Evolutionary conservation across 148 eudicot genomes (phyloP).

Genomic region (Heliamphora exappendiculata): DNA sequence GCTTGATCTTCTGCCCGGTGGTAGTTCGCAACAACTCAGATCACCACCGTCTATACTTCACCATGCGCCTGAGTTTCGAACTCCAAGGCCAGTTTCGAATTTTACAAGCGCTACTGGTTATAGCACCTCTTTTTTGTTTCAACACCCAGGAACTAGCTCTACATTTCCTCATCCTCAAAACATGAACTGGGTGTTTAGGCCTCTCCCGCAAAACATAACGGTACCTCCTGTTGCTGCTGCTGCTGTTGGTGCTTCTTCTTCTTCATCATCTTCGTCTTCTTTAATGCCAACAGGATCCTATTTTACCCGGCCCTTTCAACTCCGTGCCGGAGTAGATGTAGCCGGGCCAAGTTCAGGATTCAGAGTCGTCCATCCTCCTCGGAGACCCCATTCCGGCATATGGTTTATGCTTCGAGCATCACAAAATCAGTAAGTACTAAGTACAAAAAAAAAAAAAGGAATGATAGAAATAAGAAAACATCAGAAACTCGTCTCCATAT

Average conservation of each 20-base stretch:
- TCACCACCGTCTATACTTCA: constrained; percentile 10
- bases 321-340: constrained; percentile 13
- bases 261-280: constrained; percentile 12
- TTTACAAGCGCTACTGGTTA: not conserved
- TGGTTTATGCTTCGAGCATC: constrained; percentile 81
- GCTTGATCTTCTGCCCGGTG: constrained; percentile 29
- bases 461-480: not conserved
- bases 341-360: constrained; percentile 31
- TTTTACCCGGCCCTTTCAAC: constrained; percentile 11
- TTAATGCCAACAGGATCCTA: constrained; percentile 20
- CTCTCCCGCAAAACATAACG: constrained; percentile 15
- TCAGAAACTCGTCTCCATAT: not conserved
- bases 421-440: constrained; percentile 52
- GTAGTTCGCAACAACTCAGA: constrained; percentile 1
- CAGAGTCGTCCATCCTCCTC: constrained; percentile 52
- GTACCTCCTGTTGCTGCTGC: constrained; percentile 20
- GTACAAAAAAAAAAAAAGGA: not conserved
- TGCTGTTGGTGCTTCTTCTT: constrained; percentile 14
- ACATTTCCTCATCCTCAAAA: constrained; percentile 15
- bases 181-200: constrained; percentile 21
- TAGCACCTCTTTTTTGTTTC: constrained; percentile 12
- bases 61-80: not conserved
- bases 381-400: constrained; percentile 63
- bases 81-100: not conserved
- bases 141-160: constrained; percentile 4